A percentile compares a stretch with the other conserved stretches of the same genome.
Conservation (phyloP, 2,329 filamentous ascomycete species). For the Trichoderma sp. region DNA sequence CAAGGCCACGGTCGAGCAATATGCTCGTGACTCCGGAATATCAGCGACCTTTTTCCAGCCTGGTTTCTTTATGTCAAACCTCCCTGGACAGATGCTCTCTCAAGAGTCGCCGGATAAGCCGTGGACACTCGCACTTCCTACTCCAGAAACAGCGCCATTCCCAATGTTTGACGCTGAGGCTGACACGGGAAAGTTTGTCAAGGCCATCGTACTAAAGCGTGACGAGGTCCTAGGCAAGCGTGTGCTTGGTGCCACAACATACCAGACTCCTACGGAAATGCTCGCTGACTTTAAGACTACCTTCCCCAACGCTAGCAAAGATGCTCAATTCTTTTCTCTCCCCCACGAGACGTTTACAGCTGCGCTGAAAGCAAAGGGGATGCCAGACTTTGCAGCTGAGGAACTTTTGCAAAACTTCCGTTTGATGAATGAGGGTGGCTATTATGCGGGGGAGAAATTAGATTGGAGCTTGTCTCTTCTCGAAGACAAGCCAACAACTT, state of each 20-base stretch:
- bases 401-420: not conserved
- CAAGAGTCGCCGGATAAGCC: constrained; percentile 2
- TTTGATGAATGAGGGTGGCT: too few relatives aligned
- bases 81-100: constrained; percentile 1
- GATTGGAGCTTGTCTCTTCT: too few relatives aligned
- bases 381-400: not conserved
- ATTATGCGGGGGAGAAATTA: too few relatives aligned
- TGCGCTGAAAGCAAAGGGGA: not conserved
- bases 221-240: not conserved
- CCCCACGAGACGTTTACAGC: not conserved
- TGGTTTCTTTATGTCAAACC: constrained; percentile 1
- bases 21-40: not conserved
- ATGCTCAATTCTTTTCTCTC: not conserved
- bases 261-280: not conserved
- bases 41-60: not conserved
- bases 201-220: not conserved
- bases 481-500: too few relatives aligned
- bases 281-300: not conserved
- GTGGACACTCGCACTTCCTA: not conserved
- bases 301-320: not conserved
- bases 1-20: constrained; percentile 4
- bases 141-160: not conserved
- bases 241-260: not conserved
- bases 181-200: not conserved
- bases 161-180: constrained; percentile 2